Conservation (phyloP, 2,329 filamentous ascomycete species). For the Dissoconium aciculare region DNA sequence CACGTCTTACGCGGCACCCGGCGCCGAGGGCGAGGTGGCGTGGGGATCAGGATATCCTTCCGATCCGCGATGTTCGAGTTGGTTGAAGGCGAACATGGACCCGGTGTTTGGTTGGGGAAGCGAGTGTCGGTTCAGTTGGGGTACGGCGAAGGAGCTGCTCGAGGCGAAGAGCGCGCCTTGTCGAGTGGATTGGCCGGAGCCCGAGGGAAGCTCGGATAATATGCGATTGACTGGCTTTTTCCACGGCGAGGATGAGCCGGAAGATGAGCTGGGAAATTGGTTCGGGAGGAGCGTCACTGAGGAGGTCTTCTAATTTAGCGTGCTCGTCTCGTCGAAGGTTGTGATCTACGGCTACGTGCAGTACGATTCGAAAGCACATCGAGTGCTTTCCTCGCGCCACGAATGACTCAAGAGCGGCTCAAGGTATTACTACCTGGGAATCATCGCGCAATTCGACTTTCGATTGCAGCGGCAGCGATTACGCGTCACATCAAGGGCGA, state of each 20-base stretch:
- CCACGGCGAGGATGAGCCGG: slow-evolving; percentile 30
- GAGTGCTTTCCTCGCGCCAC: too few species aligned
- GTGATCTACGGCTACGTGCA: too few species aligned
- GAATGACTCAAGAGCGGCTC: too few species aligned
- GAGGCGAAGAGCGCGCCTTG: slow-evolving; percentile 53
- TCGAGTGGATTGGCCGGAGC: slow-evolving; percentile 70
- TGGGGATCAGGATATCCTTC: slow-evolving; percentile 95
- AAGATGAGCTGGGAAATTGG: slow-evolving; percentile 62
- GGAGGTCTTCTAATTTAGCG: slow-evolving; percentile 52
- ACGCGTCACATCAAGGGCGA: too few species aligned
- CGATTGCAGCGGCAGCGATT: too few species aligned
- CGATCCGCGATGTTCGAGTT: slow-evolving; percentile 63
- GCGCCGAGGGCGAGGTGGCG: slow-evolving; percentile 19
- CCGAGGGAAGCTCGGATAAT: slow-evolving; percentile 53
- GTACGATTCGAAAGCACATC: too few species aligned
- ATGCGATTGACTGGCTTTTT: slow-evolving; percentile 67
- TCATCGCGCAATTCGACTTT: too few species aligned
- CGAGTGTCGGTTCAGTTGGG: slow-evolving; percentile 92
- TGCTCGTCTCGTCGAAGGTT: too few species aligned
- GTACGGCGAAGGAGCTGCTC: slow-evolving; percentile 83
- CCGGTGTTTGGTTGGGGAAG: slow-evolving; percentile 88
- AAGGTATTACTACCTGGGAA: too few species aligned
- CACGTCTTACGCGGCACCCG: slow-evolving; percentile 26
- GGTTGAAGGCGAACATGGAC: slow-evolving; percentile 79
- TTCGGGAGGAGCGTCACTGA: slow-evolving; percentile 59